phyloP scores from a whole-genome alignment of 192 early-diverging fungal genomes.

The Coemansia brasiliensis region DNA sequence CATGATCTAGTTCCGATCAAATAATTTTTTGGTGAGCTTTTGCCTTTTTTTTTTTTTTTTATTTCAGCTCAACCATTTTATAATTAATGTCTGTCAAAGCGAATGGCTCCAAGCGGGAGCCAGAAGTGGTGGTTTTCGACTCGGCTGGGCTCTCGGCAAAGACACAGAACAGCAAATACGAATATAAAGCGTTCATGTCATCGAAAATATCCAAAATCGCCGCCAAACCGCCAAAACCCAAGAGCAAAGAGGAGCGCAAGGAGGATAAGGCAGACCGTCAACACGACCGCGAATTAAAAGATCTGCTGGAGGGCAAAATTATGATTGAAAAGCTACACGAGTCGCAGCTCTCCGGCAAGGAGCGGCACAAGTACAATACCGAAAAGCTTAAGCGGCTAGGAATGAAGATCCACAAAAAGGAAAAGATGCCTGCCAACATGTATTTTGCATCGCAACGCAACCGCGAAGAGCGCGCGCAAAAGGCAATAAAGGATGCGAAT shows the following conservation, averaged over 20 bases:
- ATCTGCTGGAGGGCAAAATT: conserved; percentile 28
- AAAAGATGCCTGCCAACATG: conserved; percentile 34
- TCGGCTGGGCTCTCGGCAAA: neutral
- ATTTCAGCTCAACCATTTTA: conserved; percentile 1
- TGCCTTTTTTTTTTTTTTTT: neutral
- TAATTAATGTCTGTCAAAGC: conserved; percentile 6
- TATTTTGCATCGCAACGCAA: conserved; percentile 22
- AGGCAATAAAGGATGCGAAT: conserved; percentile 34
- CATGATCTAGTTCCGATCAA: no score
- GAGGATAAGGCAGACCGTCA: conserved; percentile 48
- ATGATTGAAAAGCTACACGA: conserved; percentile 51
- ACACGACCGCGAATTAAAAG: conserved; percentile 35
- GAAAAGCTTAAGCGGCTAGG: conserved; percentile 38
- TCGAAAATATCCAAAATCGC: conserved; percentile 70
- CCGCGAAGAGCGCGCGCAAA: conserved; percentile 12
- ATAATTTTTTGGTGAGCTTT: neutral
- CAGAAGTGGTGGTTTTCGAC: conserved; percentile 44
- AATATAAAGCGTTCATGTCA: conserved; percentile 47
- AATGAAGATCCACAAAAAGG: conserved; percentile 43
- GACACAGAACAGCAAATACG: conserved; percentile 21
- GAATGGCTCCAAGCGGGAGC: conserved; percentile 7
- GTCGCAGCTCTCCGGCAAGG: conserved; percentile 39
- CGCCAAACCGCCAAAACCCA: conserved; percentile 73
- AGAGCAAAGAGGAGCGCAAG: conserved; percentile 75
- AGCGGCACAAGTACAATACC: conserved; percentile 44